Base-by-base conservation (phyloP, 768 basidiomycete species). In the Collybiopsis confluens region DNA sequence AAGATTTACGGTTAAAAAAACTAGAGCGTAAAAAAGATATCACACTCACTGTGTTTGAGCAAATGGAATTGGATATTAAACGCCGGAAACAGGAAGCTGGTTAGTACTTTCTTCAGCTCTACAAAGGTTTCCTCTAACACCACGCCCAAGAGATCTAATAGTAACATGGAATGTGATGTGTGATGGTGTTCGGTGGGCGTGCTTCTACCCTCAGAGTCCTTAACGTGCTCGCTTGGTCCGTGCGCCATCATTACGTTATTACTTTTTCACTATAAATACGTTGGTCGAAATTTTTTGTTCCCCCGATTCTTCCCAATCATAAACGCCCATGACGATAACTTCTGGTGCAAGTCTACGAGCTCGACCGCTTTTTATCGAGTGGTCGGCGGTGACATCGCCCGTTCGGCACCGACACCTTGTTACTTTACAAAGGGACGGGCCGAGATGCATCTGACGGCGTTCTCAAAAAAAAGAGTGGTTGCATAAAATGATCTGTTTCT, bases 41-140 rank as follows among this genome's bases (percentile, higher is more conserved):
- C 2, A 71, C 77, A n/a, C 56, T 84, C 47, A 79, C 68, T 58
- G 87, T 86, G 13, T 92, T 92, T 63, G 83, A 88, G 59, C 82
- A 85, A 68, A 71, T 90, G 72, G 89, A 90, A 61, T 70, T 73
- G 57, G 61, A 71, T 10, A 66, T 91, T 58, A 66, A 69, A 62
- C 71, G 70, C 66, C 87, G 81, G 61, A 73, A 69, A 37, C 35
- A 48, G 35, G 35, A 35, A 13, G 36, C n/a, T n/a, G 30, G 24
- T 23, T 47, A 33, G n/a, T n/a, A n/a, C n/a, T n/a, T n/a, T n/a
- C n/a, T n/a, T n/a, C n/a, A n/a, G 42, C 8, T n/a, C 9, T 23
- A 9, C 8, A 38, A 15, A 6, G 8, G 27, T n/a, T 42, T 6
- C 41, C 23, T 6, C 5, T 8, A n/a, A 6, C 23, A 23, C 7